Percentiles rank a stretch among this genome's conserved stretches.
Evolutionary conservation across 2,329 filamentous ascomycete species (phyloP).

Genomic region (Arthrobotrys entomopaga): DNA sequence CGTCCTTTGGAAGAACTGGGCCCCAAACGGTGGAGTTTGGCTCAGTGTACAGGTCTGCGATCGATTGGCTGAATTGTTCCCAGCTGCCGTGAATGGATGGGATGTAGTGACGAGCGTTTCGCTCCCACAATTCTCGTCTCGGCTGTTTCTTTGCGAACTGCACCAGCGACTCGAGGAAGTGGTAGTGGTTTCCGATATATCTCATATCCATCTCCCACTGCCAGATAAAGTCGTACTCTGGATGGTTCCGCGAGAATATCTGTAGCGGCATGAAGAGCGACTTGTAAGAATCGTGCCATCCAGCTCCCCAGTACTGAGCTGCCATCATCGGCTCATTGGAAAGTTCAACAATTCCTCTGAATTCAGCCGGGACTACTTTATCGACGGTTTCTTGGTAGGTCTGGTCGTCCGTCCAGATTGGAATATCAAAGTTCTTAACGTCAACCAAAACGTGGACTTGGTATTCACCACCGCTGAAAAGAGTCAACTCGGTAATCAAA

Average conservation of each 20-base stretch:
- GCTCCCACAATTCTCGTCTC: conserved; percentile 80
- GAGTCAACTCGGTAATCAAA: conserved; percentile 81
- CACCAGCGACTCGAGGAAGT: conserved; percentile 75
- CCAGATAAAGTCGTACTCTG: conserved; percentile 92
- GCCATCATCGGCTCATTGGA: conserved; percentile 97
- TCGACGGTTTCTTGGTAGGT: conserved; percentile 74
- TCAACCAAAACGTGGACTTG: conserved; percentile 87
- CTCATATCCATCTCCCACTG: conserved; percentile 96
- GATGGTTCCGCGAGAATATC: conserved; percentile 84
- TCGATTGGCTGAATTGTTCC: conserved; percentile 82
- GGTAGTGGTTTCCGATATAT: conserved; percentile 87
- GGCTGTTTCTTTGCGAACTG: conserved; percentile 79
- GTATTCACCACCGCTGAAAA: conserved; percentile 86
- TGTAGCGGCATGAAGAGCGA: conserved; percentile 94
- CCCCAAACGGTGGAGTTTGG: conserved; percentile 82
- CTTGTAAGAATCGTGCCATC: conserved; percentile 73
- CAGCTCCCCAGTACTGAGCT: conserved; percentile 75
- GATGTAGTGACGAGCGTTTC: conserved; percentile 80
- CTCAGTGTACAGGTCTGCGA: conserved; percentile 60
- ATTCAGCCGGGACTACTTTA: conserved; percentile 77
- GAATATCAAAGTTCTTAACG: conserved; percentile 78
- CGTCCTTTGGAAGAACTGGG: conserved; percentile 72
- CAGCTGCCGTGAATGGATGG: conserved; percentile 79
- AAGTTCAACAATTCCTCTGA: conserved; percentile 85
- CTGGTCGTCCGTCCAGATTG: conserved; percentile 79